Base-by-base conservation (phyloP, 345 rosid genomes). In the Xanthoceras sorbifolium region DNA sequence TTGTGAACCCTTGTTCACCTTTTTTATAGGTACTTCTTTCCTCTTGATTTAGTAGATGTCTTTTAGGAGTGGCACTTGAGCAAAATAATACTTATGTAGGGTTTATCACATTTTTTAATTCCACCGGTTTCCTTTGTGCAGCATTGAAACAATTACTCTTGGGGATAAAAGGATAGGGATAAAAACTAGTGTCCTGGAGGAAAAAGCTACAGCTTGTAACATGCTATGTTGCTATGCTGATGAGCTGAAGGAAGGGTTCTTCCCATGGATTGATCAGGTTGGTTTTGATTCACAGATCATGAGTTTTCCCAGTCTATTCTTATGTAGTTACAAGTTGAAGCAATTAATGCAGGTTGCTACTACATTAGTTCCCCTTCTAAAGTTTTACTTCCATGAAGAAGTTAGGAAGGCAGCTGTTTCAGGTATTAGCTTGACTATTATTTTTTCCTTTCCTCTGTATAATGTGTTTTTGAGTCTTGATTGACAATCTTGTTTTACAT, bases 351-450 rank as follows among this genome's bases (percentile, higher is more conserved):
- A 91, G 94, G 94, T 89, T 62, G 94, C 90, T 60, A 82, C 89
- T 66, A 86, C 89, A 40, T 76, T 91, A 52, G 93, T 91, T 73
- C 94, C 94, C 28, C 94, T 91, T 71, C 85, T 91, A 34, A 89
- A 87, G 80, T 90, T 89, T 82, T 87, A 90, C 82, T 90, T 89
- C 69, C 92, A 90, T 74, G 92, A 91, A 83, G 94, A 91, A 78
- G 93, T 91, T 76, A 85, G 93, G 83, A 89, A 89, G 85, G 94
- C 93, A 68, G 94, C 94, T 78, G 91, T 90, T 76, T 89, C 94
- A 77, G 94, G 94, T 91, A 79, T 66, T 67, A 64, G 32, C 25
- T 73, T 65, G 71, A 36, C 31, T 71, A 65, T 52, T 70, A 68
- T 55, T 77, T 66, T 76, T 10, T 12, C 74, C 29, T 31, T 38